Percentiles rank a stretch among this genome's conserved stretches.
Evolutionary conservation across 352 stramenopile genomes (phyloP).

Genomic region (Globisporangium rhizosaccharum): DNA sequence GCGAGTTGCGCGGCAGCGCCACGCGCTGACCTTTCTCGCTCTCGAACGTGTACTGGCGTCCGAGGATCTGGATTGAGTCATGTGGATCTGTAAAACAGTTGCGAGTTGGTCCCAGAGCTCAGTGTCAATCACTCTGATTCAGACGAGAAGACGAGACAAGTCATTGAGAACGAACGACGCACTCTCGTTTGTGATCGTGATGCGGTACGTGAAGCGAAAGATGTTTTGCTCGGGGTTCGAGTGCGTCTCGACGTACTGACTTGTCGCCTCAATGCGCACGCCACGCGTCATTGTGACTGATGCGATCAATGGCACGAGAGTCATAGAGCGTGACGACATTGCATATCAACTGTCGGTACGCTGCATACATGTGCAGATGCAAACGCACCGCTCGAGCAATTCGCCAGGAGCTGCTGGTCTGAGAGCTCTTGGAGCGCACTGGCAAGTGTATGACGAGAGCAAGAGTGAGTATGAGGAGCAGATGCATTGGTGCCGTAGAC

Average conservation of each 20-base stretch:
- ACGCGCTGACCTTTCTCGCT: slow-evolving; percentile 60
- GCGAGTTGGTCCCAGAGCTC: not conserved
- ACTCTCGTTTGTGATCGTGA: slow-evolving; percentile 80
- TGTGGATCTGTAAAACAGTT: slow-evolving; percentile 25
- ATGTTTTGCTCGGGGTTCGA: slow-evolving; percentile 42
- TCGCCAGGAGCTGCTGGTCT: slow-evolving; percentile 55
- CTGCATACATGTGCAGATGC: not conserved
- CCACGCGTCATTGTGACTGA: slow-evolving; percentile 63
- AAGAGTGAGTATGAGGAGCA: not conserved
- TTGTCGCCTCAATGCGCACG: slow-evolving; percentile 69
- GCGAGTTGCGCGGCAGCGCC: slow-evolving; percentile 53
- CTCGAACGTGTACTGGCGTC: slow-evolving; percentile 74
- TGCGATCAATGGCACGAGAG: not conserved
- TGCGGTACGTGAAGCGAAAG: slow-evolving; percentile 74
- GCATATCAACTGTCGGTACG: not conserved
- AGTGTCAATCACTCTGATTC: not conserved
- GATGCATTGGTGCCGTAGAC: not conserved
- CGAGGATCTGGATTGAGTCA: slow-evolving; percentile 55
- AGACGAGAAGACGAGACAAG: not conserved
- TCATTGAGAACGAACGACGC: slow-evolving; percentile 1
- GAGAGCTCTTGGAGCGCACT: slow-evolving; percentile 61
- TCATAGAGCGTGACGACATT: not conserved
- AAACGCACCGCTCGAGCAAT: slow-evolving; percentile 62
- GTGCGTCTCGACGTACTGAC: slow-evolving; percentile 53
- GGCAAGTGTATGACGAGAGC: not conserved